These are phyloP conservation scores for Wickerhamomyces chambardii DNA, from an alignment of 805 yeast genomes.

Conservation along the genomic window DNA sequence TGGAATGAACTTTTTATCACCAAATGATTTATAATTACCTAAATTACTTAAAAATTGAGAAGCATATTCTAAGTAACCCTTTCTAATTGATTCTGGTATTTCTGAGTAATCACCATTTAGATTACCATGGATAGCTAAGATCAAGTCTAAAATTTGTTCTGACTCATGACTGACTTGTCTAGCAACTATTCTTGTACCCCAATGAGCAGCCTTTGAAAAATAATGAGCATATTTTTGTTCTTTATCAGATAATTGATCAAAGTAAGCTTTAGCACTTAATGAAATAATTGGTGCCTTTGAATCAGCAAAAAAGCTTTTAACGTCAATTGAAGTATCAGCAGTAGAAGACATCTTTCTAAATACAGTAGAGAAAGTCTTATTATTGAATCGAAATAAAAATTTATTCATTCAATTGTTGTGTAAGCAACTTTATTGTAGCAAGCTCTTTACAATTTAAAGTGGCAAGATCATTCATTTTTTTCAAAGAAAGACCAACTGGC, in stretches of 20 bases:
- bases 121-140: constrained; percentile 47
- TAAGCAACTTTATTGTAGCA: too few species aligned
- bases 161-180: constrained; percentile 80
- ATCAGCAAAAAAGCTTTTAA: constrained; percentile 35
- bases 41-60: constrained; percentile 68
- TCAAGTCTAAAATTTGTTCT: constrained; percentile 65
- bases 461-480: too few species aligned
- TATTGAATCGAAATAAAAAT: too few species aligned
- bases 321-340: constrained; percentile 14
- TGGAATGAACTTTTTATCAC: constrained; percentile 83
- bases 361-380: too few species aligned
- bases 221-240: constrained; percentile 76
- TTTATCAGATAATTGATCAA: constrained; percentile 48
- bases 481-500: too few species aligned
- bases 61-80: constrained; percentile 57
- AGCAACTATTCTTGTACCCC: constrained; percentile 72
- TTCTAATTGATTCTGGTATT: constrained; percentile 22
- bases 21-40: constrained; percentile 82
- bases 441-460: too few species aligned
- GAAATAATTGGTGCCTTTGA: constrained; percentile 62
- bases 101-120: constrained; percentile 37
- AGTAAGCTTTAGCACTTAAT: constrained; percentile 59
- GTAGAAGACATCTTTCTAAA: constrained; percentile 6
- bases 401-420: too few species aligned
- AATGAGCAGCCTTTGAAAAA: constrained; percentile 75